Conservation (phyloP, 164 flowering plant genomes). For the Piper longum region DNA sequence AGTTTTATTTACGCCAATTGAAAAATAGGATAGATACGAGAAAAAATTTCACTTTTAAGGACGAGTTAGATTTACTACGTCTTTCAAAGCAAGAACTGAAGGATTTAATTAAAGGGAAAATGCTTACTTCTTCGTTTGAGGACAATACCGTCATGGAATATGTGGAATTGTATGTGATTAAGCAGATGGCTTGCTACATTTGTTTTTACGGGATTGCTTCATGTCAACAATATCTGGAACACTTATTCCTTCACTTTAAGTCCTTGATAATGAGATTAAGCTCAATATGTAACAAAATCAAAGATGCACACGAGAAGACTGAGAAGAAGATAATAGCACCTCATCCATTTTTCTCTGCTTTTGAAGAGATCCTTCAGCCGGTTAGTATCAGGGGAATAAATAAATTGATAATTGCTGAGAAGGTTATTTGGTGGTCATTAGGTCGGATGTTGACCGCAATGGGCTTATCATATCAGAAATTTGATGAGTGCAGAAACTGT, state of each 20-base stretch:
- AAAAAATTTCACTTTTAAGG: slow-evolving; percentile 10
- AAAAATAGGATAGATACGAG: slow-evolving; percentile 19
- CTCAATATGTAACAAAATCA: slow-evolving; percentile 21
- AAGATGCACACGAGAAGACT: slow-evolving; percentile 19
- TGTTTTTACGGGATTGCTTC: slow-evolving; percentile 45
- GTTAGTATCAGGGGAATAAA: slow-evolving; percentile 14
- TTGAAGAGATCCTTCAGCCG: slow-evolving; percentile 30
- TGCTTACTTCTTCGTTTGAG: slow-evolving; percentile 5
- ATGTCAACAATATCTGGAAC: slow-evolving; percentile 22
- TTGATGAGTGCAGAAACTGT: slow-evolving; percentile 6
- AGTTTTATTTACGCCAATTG: slow-evolving; percentile 24
- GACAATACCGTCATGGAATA: slow-evolving; percentile 20
- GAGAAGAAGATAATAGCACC: slow-evolving; percentile 23
- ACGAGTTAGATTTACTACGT: slow-evolving; percentile 15
- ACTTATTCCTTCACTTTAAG: slow-evolving; percentile 20
- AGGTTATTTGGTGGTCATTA: slow-evolving; percentile 39
- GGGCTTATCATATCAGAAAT: slow-evolving; percentile 26
- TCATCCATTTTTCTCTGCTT: slow-evolving; percentile 40
- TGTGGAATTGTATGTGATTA: slow-evolving; percentile 30
- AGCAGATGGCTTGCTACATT: slow-evolving; percentile 42
- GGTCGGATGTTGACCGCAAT: slow-evolving; percentile 30
- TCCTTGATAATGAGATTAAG: slow-evolving; percentile 22
- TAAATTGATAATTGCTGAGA: slow-evolving; percentile 37
- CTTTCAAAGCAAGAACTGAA: slow-evolving; percentile 26
- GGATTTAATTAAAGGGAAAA: slow-evolving; percentile 15